These are phyloP conservation scores for Leccinum sublutescens DNA, from an alignment of 768 basidiomycete species.

Conservation along the genomic window DNA sequence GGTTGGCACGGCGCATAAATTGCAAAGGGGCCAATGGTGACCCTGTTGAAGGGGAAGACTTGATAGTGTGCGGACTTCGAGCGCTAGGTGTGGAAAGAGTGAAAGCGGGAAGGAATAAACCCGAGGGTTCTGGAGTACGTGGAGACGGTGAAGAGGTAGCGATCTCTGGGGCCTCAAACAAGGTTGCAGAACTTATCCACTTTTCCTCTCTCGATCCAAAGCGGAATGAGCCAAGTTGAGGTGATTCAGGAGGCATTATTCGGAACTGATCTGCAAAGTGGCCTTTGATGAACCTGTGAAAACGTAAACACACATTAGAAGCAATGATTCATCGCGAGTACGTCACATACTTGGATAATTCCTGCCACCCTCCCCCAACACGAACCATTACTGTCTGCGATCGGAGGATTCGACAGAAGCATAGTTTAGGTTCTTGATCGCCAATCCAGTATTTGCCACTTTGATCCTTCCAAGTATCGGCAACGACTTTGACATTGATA, in stretches of 20 bases:
- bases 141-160: conserved; percentile 40
- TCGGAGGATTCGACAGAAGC: conserved; percentile 88
- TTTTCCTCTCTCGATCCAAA: conserved; percentile 57
- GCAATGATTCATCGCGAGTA: background rate
- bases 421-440: conserved; percentile 83
- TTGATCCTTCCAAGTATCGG: conserved; percentile 87
- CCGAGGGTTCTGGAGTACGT: conserved; percentile 66
- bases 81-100: conserved; percentile 51
- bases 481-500: conserved; percentile 78
- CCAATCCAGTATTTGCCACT: conserved; percentile 98
- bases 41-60: conserved; percentile 58
- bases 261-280: conserved; percentile 86
- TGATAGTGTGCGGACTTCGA: conserved; percentile 44
- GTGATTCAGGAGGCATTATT: conserved; percentile 61
- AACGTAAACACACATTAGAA: conserved; percentile 4
- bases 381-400: conserved; percentile 96
- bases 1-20: conserved; percentile 79
- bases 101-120: conserved; percentile 62
- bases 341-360: conserved; percentile 75
- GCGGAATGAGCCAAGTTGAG: conserved; percentile 41
- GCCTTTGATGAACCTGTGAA: conserved; percentile 73
- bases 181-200: conserved; percentile 80
- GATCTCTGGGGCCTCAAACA: conserved; percentile 55
- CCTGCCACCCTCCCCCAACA: conserved; percentile 93
- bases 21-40: conserved; percentile 81